Conservation (phyloP, 805 yeast species). For the Saccharomyces jurei region DNA sequence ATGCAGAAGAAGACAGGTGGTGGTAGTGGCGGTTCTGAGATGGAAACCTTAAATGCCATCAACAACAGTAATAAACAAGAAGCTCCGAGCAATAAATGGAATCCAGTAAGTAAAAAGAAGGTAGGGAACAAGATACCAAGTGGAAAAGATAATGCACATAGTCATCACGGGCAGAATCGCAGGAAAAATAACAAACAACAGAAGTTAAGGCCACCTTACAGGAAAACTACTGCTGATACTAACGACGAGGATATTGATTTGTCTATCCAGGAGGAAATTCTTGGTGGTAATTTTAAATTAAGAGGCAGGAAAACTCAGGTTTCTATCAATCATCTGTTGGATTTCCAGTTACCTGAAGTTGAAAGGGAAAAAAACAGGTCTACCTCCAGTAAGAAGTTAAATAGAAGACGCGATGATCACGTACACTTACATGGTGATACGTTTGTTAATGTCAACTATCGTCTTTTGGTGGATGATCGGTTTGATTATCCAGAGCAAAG, state of each 20-base stretch:
- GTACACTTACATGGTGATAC: slow-evolving; percentile 54
- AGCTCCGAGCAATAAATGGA: not conserved
- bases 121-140: not conserved
- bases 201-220: not conserved
- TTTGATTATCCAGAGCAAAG: slow-evolving; percentile 49
- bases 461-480: slow-evolving; percentile 67
- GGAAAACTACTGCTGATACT: not conserved
- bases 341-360: slow-evolving; percentile 43
- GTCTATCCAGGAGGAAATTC: slow-evolving; percentile 31
- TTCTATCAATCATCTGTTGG: slow-evolving; percentile 58
- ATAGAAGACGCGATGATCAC: slow-evolving; percentile 24
- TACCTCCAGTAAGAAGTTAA: slow-evolving; percentile 7
- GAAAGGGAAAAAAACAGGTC: slow-evolving; percentile 14
- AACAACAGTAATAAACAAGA: slow-evolving; percentile 1
- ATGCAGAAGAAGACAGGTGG: slow-evolving; percentile 4
- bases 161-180: slow-evolving; percentile 6
- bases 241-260: slow-evolving; percentile 19
- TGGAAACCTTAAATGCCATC: slow-evolving; percentile 3
- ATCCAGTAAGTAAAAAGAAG: not conserved
- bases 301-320: slow-evolving; percentile 38
- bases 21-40: slow-evolving; percentile 3
- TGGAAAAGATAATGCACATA: slow-evolving; percentile 3
- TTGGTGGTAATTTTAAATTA: slow-evolving; percentile 26
- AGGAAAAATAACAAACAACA: slow-evolving; percentile 8
- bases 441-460: slow-evolving; percentile 75